Base-by-base conservation (phyloP, 1,139 yeast genomes). In the Geotrichum siamense region DNA sequence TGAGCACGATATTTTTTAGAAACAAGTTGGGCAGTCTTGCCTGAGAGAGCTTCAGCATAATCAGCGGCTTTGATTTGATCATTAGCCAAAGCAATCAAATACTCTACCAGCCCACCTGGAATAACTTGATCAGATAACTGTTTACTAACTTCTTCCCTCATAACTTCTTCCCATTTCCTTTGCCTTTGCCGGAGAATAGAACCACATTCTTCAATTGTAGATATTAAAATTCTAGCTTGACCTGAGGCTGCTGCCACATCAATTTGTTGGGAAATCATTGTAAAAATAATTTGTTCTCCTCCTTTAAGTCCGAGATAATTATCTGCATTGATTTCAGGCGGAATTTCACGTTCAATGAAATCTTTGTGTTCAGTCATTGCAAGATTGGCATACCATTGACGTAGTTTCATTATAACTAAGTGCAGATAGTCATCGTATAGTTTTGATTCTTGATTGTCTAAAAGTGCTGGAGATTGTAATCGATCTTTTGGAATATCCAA, bases 231-330 rank as follows among this genome's bases (percentile, higher is more conserved):
- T 51, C 81, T 75, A 9, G 91, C 86, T 60, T 84, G 89, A 2
- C 87, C 86, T 2, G 94, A 79, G 32, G 82, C 91, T 0, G 91
- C 86, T 0, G 95, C 94, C 9, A 84, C 93, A 53, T 84, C 94
- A n/a, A 87, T 82, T 60, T 87, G 96, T 59, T 86, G 95, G 27
- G 82, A 81, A 49, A 87, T 76, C 79, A 87, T 83, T 41, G 83
- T 77, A 60, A 85, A 79, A 41, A 86, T 85, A 45, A 78, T 82
- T 20, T 81, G 84, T 12, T 85, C 80, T 5, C 68, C 69, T 13
- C 82, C 79, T 51, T 78, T 79, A 46, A 85, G 67, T 28, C 80
- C 84, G 32, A 77, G 65, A 38, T 69, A 63, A n/a, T 78, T 72
- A 33, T 81, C 76, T 19, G 79, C 75, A 53, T 82, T 86, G 12